Evolutionary conservation across 176 grass and related monocot genomes (phyloP).

Genomic region (Oryza meyeriana): DNA sequence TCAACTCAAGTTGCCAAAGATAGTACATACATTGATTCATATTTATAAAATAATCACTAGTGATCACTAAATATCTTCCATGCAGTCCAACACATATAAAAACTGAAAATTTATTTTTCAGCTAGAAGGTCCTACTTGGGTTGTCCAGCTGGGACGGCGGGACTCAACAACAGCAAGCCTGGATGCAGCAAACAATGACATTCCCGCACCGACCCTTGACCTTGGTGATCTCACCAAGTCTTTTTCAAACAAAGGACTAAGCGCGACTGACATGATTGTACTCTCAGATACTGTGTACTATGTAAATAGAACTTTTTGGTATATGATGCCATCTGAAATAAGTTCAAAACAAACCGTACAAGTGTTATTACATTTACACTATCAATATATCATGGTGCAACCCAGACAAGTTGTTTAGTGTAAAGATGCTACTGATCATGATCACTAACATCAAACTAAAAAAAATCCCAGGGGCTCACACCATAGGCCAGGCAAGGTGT

Average conservation of each 20-base stretch:
- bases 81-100: not conserved
- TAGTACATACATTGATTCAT: not conserved
- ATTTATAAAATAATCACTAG: not conserved
- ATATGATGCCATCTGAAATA: not conserved
- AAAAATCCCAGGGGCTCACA: slow-evolving; percentile 34
- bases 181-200: slow-evolving; percentile 48
- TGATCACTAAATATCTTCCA: not conserved
- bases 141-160: slow-evolving; percentile 44
- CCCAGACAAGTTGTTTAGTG: not conserved
- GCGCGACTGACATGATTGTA: slow-evolving; percentile 54
- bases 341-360: no score
- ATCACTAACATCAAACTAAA: not conserved
- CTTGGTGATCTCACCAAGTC: slow-evolving; percentile 40
- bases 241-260: slow-evolving; percentile 54
- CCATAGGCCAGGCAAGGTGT: slow-evolving; percentile 57
- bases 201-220: slow-evolving; percentile 35
- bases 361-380: no score
- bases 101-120: slow-evolving; percentile 13
- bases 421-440: not conserved
- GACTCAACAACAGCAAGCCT: slow-evolving; percentile 56
- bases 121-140: slow-evolving; percentile 64
- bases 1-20: not conserved
- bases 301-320: not conserved
- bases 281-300: slow-evolving; percentile 52
- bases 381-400: not conserved